Evolutionary conservation across 2,329 filamentous ascomycete genomes (phyloP).

Genomic region (Zymoseptoria crescenta): DNA sequence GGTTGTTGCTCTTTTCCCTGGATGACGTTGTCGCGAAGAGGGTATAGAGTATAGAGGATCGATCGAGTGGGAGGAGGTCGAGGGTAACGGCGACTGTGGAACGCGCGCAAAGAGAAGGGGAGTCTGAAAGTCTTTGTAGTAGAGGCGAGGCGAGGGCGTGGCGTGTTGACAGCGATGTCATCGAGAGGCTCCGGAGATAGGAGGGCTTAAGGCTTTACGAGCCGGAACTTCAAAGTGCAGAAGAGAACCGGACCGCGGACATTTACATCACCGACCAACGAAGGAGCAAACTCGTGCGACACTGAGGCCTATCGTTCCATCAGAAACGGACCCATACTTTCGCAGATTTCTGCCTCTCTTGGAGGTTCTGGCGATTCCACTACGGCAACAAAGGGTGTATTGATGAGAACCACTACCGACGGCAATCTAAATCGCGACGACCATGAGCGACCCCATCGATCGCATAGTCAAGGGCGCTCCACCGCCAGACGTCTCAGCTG

Average conservation of each 20-base stretch:
- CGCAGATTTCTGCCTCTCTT: not conserved
- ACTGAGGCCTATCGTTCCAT: not conserved
- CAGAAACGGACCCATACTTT: not conserved
- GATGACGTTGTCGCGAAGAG: not conserved
- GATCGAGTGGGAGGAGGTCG: not conserved
- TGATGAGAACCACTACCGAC: constrained; percentile 46
- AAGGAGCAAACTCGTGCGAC: not conserved
- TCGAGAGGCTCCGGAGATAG: not conserved
- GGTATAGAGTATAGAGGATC: not conserved
- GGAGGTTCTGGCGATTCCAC: not conserved
- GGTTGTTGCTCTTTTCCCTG: not conserved
- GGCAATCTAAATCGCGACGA: not conserved
- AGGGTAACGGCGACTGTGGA: not conserved
- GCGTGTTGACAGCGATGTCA: not conserved
- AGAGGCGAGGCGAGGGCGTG: not conserved
- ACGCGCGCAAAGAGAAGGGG: too few relatives aligned
- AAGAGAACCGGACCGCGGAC: not conserved
- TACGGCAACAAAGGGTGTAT: constrained; percentile 25
- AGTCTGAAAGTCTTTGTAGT: not conserved
- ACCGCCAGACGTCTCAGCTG: constrained; percentile 48
- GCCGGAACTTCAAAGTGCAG: too few relatives aligned
- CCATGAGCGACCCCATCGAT: constrained; percentile 48
- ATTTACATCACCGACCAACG: not conserved
- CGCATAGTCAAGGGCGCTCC: constrained; percentile 88
- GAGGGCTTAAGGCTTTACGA: not conserved